phyloP scores from a whole-genome alignment of 345 rosid genomes.

The Eucalyptus marginata region DNA sequence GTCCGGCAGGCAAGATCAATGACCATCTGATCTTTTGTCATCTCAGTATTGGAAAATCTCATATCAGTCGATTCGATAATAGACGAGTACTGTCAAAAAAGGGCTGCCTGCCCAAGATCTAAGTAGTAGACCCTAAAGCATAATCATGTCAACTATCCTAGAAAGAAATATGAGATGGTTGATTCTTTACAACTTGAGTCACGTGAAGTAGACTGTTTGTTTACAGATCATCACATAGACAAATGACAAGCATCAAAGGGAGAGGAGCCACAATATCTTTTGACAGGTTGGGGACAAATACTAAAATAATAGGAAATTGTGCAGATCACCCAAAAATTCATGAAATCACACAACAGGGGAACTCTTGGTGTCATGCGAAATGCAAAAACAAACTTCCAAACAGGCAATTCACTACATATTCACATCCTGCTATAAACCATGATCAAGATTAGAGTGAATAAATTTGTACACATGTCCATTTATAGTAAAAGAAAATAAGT shows the following conservation, averaged over 20 bases:
- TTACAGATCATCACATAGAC: too few species aligned
- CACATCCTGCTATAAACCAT: background rate
- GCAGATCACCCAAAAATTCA: too few species aligned
- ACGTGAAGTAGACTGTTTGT: background rate
- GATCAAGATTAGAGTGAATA: background rate
- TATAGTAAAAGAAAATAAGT: background rate
- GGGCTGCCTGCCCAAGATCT: background rate
- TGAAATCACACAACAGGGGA: too few species aligned
- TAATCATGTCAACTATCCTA: background rate
- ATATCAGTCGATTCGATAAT: background rate
- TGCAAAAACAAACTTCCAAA: background rate
- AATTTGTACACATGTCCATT: background rate
- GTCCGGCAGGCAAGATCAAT: constrained; percentile 21
- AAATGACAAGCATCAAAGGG: background rate
- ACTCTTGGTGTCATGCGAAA: too few species aligned
- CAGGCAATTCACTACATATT: background rate
- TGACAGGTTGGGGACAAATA: too few species aligned
- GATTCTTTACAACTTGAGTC: background rate
- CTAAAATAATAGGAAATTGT: too few species aligned
- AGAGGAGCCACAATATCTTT: background rate
- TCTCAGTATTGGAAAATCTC: constrained; percentile 16
- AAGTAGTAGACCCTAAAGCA: background rate
- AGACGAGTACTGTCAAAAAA: too few species aligned
- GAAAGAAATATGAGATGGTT: background rate
- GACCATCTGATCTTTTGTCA: constrained; percentile 52